phyloP scores from a whole-genome alignment of 2,329 filamentous ascomycete genomes.

The Aurifilum marmelostoma region DNA sequence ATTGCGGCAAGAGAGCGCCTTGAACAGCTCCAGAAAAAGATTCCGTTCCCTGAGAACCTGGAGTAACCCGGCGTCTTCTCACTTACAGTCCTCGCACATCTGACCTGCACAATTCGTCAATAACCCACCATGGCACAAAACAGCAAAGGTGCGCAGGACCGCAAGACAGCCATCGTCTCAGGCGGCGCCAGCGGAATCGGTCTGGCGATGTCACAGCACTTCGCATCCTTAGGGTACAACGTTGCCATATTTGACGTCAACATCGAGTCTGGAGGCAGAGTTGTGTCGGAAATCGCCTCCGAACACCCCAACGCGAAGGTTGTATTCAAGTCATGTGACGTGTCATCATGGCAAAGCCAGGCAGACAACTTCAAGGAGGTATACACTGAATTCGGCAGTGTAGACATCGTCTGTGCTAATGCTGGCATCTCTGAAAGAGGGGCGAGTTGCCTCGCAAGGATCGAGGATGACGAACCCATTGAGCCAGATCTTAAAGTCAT shows the following conservation, averaged over 20 bases:
- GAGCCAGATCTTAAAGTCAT: conserved; percentile 43
- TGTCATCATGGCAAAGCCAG: conserved; percentile 43
- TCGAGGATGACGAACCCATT: conserved; percentile 37
- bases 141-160: background rate
- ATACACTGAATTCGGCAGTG: conserved; percentile 31
- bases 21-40: background rate
- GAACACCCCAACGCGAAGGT: conserved; percentile 35
- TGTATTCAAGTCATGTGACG: conserved; percentile 41
- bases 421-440: conserved; percentile 51
- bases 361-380: conserved; percentile 37
- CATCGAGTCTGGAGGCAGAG: conserved; percentile 32
- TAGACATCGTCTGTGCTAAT: conserved; percentile 55
- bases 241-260: conserved; percentile 43
- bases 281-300: conserved; percentile 34
- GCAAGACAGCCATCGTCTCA: conserved; percentile 39
- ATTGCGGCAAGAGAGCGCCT: background rate
- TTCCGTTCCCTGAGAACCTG: background rate
- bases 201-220: conserved; percentile 39
- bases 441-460: conserved; percentile 33
- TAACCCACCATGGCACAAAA: background rate
- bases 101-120: background rate
- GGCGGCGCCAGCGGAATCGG: conserved; percentile 44
- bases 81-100: background rate
- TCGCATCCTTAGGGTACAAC: conserved; percentile 39
- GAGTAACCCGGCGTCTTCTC: background rate